Evolutionary conservation across 2,329 filamentous ascomycete species (phyloP).

Genomic region (Cladorrhinum sp.): DNA sequence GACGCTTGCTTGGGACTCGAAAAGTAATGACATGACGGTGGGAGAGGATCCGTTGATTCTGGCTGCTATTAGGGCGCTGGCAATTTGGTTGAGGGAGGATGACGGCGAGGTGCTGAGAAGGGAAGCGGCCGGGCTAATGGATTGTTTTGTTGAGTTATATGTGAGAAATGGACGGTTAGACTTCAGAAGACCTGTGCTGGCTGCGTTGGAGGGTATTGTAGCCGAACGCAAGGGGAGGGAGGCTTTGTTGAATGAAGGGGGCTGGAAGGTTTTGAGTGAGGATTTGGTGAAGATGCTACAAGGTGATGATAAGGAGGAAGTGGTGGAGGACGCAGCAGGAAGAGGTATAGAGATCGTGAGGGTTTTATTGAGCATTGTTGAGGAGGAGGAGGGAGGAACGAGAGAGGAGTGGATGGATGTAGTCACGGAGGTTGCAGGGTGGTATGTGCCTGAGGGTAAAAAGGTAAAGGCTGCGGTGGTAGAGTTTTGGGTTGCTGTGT

Average conservation of each 20-base stretch:
- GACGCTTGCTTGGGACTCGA: conserved; percentile 58
- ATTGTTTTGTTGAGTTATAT: conserved; percentile 65
- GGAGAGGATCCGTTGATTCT: conserved; percentile 58
- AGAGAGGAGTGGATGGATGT: conserved; percentile 57
- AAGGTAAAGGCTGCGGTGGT: conserved; percentile 27
- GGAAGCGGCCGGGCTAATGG: conserved; percentile 57
- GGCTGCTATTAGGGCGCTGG: conserved; percentile 54
- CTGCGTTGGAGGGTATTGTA: conserved; percentile 59
- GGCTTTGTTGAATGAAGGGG: conserved; percentile 48
- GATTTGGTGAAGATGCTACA: conserved; percentile 48
- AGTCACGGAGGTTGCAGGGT: conserved; percentile 50
- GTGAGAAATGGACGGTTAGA: conserved; percentile 42
- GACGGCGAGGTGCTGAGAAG: conserved; percentile 57
- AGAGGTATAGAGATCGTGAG: conserved; percentile 56
- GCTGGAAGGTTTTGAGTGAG: conserved; percentile 51
- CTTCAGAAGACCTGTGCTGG: conserved; percentile 55
- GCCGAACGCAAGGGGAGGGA: conserved; percentile 46
- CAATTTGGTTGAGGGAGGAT: conserved; percentile 68
- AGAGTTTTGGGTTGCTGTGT: conserved; percentile 52
- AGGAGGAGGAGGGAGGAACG: conserved; percentile 43
- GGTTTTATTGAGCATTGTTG: conserved; percentile 51
- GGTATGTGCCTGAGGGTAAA: conserved; percentile 38
- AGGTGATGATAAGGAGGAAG: conserved; percentile 27
- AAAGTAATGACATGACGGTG: conserved; percentile 45
- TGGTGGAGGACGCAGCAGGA: conserved; percentile 38